Evolutionary conservation across 305 asterid species (phyloP).

Genomic region (Ruellia speciosa): DNA sequence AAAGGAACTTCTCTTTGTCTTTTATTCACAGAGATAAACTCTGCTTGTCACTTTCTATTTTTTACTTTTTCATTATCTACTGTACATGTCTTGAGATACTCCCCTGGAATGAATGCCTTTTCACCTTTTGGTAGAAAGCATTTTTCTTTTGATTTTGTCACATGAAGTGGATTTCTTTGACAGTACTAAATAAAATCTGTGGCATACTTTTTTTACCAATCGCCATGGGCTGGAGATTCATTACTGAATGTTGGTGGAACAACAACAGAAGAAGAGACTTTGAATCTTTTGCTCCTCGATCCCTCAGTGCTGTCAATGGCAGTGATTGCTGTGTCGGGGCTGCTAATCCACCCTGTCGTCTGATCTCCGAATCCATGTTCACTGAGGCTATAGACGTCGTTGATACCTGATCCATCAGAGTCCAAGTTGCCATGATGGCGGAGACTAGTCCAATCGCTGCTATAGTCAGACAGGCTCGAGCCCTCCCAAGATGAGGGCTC

Average conservation of each 20-base stretch:
- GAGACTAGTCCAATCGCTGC: constrained; percentile 47
- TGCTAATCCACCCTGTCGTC: constrained; percentile 50
- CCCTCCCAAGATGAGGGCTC: constrained; percentile 41
- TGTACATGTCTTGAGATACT: neutral
- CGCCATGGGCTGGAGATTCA: constrained; percentile 29
- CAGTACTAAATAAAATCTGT: neutral
- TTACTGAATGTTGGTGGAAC: constrained; percentile 62
- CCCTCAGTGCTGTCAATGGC: constrained; percentile 21
- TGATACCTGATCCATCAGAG: constrained; percentile 54
- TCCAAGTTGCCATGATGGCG: constrained; percentile 29
- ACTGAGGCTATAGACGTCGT: constrained; percentile 21
- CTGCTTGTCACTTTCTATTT: neutral
- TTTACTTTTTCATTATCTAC: neutral
- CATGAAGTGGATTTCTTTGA: neutral
- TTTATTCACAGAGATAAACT: neutral
- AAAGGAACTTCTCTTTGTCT: too few relatives aligned
- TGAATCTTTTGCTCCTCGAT: constrained; percentile 66
- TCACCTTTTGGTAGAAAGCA: neutral
- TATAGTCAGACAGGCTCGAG: constrained; percentile 41
- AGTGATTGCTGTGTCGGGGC: constrained; percentile 46
- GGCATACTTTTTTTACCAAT: too few relatives aligned
- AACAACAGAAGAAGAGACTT: constrained; percentile 69
- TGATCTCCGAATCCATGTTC: constrained; percentile 36
- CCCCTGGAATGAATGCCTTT: neutral
- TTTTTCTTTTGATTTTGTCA: too few relatives aligned